Base-by-base conservation (phyloP, 345 rosid genomes). In the Dipteronia sinensis region DNA sequence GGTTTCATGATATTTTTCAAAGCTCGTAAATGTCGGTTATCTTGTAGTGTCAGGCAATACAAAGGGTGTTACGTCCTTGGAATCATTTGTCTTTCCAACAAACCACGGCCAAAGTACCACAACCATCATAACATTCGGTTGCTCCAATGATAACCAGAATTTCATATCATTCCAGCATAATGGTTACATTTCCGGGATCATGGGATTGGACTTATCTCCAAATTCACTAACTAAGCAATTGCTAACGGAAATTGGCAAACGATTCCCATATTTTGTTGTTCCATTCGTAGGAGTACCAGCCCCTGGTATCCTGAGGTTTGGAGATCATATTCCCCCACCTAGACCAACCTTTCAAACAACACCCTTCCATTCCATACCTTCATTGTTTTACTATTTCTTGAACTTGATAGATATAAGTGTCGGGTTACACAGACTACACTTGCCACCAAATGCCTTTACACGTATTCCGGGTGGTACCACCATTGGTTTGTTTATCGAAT, bases 211-310 rank as follows among this genome's bases (percentile, higher is more conserved):
- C 73, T 1, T 4, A 12, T 49, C 72, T 1, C 82, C 70, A 0
- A 47, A 65, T 34, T 82, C 81, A 9, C 17, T n/a, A n/a, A n/a
- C n/a, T 83, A 20, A 10, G 13, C 81, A 76, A 51, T 13, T 76
- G 31, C 3, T 12, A 12, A 16, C 20, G 1, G 22, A 1, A 7
- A 61, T 64, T 1, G 49, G 20, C 51, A 3, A 10, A 10, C 62
- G 73, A 17, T 84, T 82, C 66, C 79, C 80, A 1, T 72, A 79
- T 1, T 79, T 83, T 65, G 55, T 79, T 7, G 47, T 40, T 31
- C 76, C 82, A 8, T 82, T 66, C 49, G 17, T 62, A 6, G 31
- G 3, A 38, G 0, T 40, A 7, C 64, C 42, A 6, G 47, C 2
- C 5, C 47, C 63, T 10, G 10, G 49, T 6, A 2, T 53, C 4